Base-by-base conservation (phyloP, 805 yeast species). In the Starmerella floris region DNA sequence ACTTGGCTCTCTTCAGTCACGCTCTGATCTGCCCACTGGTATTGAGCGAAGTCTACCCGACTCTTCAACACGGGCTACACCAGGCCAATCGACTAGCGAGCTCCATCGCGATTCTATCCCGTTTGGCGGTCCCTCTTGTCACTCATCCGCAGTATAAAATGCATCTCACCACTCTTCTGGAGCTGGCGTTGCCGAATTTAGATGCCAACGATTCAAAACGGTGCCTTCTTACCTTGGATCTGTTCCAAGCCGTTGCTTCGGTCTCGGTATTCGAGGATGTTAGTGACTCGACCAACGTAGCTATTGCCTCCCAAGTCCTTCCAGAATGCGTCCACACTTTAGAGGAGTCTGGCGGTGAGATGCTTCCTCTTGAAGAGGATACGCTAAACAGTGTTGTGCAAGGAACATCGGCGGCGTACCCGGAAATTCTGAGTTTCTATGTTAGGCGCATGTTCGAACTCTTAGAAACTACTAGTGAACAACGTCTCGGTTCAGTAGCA, bases 121-220 rank as follows among this genome's bases (percentile, higher is more conserved):
- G 73, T 21, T 60, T 83, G 20, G 70, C 79, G 1, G 68, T 93
- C 42, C 77, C 71, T 46, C 73, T 91, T 68, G 77, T 80, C 0
- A 56, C 63, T 5, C 67, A 73, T 2, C 79, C 79, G 1, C 60
- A 75, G 2, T 83, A 72, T 56, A 65, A 95, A 35, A 76, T 83
- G 11, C 98, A 91, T 54, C 63, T 84, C 11, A 74, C 93, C 0
- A 73, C 93, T 41, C 64, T 91, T 15, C 57, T 87, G 31, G 72
- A 77, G 23, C 67, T 83, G 59, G 64, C 78, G 2, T 58, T 85
- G 6, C 82, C 85, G 0, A 95, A 91, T 25, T 76, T 91, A 23
- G 97, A 91, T 57, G 73, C 87, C 0, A 91, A 87, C 57, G 98
- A 91, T 59, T 68, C 84, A 38, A 68, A 67, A 13, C 74, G 87